Evolutionary conservation across 202 grass and related monocot genomes (phyloP).

Genomic region (Elaeis oleifera): DNA sequence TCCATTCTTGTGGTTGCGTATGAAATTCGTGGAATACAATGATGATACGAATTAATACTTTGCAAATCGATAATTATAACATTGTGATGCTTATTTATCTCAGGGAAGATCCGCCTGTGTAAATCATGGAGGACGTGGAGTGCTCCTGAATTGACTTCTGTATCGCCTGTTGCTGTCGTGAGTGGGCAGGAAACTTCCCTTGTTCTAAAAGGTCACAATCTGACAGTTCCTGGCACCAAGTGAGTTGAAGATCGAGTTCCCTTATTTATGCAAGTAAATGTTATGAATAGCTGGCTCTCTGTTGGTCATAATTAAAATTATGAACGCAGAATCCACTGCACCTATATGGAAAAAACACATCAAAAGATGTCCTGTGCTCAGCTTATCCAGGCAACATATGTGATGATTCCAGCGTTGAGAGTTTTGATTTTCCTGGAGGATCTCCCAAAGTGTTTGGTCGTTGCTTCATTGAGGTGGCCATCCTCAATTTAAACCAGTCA

Average conservation of each 20-base stretch:
- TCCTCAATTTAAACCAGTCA: background rate
- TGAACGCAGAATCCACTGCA: conserved; percentile 82
- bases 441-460: conserved; percentile 48
- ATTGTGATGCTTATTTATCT: background rate
- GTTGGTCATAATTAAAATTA: background rate
- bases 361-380: conserved; percentile 83
- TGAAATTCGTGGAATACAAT: too few species aligned
- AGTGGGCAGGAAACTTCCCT: conserved; percentile 68
- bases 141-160: conserved; percentile 84
- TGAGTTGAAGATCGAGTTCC: conserved; percentile 32
- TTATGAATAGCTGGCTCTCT: background rate
- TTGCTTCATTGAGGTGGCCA: conserved; percentile 81
- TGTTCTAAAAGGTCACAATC: conserved; percentile 76
- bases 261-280: background rate
- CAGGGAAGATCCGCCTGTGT: conserved; percentile 65
- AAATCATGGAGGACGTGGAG: conserved; percentile 96
- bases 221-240: conserved; percentile 93
- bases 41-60: background rate
- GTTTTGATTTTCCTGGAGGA: conserved; percentile 71
- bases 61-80: background rate
- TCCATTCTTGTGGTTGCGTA: background rate
- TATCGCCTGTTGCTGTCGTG: conserved; percentile 88
- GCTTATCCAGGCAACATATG: conserved; percentile 88
- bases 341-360: conserved; percentile 65
- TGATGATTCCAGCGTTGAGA: conserved; percentile 87